Evolutionary conservation across 805 yeast species (phyloP).

Genomic region (Schwanniomyces vanrijiae): DNA sequence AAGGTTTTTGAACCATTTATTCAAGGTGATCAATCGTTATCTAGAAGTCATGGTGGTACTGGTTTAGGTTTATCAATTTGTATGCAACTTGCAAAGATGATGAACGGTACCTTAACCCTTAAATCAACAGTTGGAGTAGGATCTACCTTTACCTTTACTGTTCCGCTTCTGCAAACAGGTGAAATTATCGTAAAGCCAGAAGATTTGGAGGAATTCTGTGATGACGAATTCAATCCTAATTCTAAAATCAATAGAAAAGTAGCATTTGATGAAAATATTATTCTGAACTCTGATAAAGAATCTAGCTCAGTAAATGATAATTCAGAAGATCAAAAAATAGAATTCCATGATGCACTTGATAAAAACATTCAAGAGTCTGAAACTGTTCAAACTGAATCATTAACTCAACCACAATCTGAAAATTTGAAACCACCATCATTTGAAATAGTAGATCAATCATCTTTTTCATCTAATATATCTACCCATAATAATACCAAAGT

Average conservation of each 20-base stretch:
- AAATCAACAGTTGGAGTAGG: conserved; percentile 80
- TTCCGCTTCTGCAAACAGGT: conserved; percentile 70
- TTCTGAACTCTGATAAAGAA: neutral
- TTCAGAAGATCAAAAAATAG: neutral
- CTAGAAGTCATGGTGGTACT: conserved; percentile 92
- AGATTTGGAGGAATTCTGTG: conserved; percentile 46
- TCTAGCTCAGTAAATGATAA: neutral
- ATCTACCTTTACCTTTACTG: conserved; percentile 75
- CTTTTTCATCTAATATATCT: neutral
- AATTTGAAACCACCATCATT: neutral
- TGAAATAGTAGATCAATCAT: neutral
- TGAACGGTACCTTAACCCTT: conserved; percentile 82
- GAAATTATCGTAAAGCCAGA: conserved; percentile 43
- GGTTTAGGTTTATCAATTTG: conserved; percentile 91
- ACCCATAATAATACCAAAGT: neutral
- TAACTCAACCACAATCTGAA: neutral
- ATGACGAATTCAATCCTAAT: conserved; percentile 65
- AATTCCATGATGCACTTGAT: neutral
- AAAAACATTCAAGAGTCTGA: neutral
- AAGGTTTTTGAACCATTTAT: conserved; percentile 94
- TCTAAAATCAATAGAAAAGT: conserved; percentile 54
- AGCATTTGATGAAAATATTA: conserved; percentile 14
- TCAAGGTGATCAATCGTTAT: conserved; percentile 93
- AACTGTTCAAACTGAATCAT: neutral
- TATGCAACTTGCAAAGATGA: conserved; percentile 83